Evolutionary conservation across 176 grass and related monocot genomes (phyloP).

Genomic region (Neostapfia colusana): DNA sequence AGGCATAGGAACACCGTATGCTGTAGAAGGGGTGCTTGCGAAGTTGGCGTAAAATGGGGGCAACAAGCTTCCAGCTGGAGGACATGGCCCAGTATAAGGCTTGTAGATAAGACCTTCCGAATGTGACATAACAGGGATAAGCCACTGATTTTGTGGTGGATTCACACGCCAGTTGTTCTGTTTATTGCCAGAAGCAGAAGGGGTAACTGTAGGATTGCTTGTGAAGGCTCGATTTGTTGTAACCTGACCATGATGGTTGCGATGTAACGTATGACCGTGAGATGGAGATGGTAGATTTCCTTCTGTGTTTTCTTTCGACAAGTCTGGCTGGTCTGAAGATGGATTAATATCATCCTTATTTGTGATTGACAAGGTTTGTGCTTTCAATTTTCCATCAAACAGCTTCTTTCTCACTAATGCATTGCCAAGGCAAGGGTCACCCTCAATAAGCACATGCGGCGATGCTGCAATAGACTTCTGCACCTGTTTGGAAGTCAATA

Average conservation of each 20-base stretch:
- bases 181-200: slow-evolving; percentile 58
- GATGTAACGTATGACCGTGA: slow-evolving; percentile 24
- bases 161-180: slow-evolving; percentile 51
- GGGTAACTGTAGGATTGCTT: slow-evolving; percentile 28
- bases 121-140: slow-evolving; percentile 86
- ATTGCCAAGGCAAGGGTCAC: slow-evolving; percentile 57
- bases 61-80: slow-evolving; percentile 77
- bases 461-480: slow-evolving; percentile 88
- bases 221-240: slow-evolving; percentile 10
- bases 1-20: slow-evolving; percentile 60
- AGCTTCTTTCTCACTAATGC: slow-evolving; percentile 43
- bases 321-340: slow-evolving; percentile 42
- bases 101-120: slow-evolving; percentile 96
- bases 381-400: slow-evolving; percentile 48
- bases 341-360: slow-evolving; percentile 41
- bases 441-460: slow-evolving; percentile 79
- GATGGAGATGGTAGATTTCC: slow-evolving; percentile 38
- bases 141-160: slow-evolving; percentile 73
- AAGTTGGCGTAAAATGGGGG: slow-evolving; percentile 64
- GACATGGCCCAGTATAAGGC: slow-evolving; percentile 69
- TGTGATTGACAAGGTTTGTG: slow-evolving; percentile 36
- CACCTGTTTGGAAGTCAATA: slow-evolving; percentile 63
- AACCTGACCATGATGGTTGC: slow-evolving; percentile 32
- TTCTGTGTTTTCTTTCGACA: slow-evolving; percentile 43
- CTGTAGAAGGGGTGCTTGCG: slow-evolving; percentile 38